These are phyloP conservation scores for Drechslerella dactyloides DNA, from an alignment of 2,329 filamentous ascomycete genomes.

Conservation along the genomic window DNA sequence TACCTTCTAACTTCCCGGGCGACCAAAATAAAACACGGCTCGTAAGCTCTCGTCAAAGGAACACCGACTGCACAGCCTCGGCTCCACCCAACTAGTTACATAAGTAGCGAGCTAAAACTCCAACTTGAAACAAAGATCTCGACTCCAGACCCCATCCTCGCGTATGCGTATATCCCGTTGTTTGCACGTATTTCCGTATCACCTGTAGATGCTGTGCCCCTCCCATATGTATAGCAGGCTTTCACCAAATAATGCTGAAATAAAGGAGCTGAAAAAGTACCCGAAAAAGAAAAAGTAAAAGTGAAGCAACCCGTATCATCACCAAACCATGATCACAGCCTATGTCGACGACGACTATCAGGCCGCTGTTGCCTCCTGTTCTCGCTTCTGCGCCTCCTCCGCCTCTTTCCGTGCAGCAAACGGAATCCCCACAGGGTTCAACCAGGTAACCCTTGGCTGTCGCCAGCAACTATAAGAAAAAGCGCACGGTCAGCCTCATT, in stretches of 20 bases:
- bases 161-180: too few species aligned
- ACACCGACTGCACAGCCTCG: constrained; percentile 19
- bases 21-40: too few species aligned
- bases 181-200: too few species aligned
- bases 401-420: constrained; percentile 44
- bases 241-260: not conserved
- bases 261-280: not conserved
- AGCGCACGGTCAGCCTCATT: constrained; percentile 13
- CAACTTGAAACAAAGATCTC: not conserved
- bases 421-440: constrained; percentile 49
- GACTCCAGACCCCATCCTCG: not conserved
- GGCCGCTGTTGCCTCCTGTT: constrained; percentile 9
- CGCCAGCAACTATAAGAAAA: constrained; percentile 47
- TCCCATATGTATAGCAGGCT: too few species aligned
- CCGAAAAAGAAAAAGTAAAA: constrained; percentile 4
- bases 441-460: constrained; percentile 50
- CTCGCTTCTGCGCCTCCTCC: constrained; percentile 43
- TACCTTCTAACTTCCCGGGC: too few species aligned
- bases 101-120: not conserved
- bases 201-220: too few species aligned
- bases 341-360: not conserved
- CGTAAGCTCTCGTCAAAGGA: not conserved
- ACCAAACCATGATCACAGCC: too few species aligned
- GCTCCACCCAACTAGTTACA: not conserved
- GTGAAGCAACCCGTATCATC: too few species aligned